A percentile compares a stretch with the other conserved stretches of the same genome.
phyloP scores from a whole-genome alignment of 139 green algal species.

The Monoraphidium neglectum region DNA sequence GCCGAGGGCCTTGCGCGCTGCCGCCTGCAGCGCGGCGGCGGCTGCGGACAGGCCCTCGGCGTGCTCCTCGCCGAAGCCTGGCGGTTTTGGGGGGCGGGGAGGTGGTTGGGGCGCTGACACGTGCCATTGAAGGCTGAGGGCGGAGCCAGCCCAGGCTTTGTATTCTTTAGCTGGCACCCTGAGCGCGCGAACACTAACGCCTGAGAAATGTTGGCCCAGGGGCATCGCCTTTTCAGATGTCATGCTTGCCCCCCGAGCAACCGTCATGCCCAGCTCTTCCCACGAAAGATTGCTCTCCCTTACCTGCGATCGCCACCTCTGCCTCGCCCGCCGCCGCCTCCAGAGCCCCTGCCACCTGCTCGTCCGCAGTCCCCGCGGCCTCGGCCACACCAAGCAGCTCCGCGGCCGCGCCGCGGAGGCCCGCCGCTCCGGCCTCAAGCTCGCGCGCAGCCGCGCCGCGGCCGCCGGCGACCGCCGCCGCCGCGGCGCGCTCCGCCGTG shows the following conservation, averaged over 20 bases:
- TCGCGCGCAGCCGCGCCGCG: conserved; percentile 8
- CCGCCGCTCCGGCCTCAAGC: neutral
- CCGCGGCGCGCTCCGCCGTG: neutral
- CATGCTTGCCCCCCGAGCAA: no score
- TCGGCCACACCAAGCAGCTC: conserved; percentile 7
- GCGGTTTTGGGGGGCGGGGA: no score
- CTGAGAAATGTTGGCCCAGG: no score
- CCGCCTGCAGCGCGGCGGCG: neutral
- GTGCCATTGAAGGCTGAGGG: no score
- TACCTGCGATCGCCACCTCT: neutral
- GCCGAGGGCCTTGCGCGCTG: neutral
- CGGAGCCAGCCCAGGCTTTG: no score
- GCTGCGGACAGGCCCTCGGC: neutral
- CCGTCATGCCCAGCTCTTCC: no score
- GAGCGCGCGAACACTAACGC: no score
- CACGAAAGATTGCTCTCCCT: no score
- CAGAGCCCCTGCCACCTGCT: neutral
- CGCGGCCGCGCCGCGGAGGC: neutral
- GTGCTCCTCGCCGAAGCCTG: conserved; percentile 7
- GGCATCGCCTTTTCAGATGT: no score
- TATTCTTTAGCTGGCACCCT: no score
- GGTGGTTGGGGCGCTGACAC: no score
- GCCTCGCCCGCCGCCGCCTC: neutral
- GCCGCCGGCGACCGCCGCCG: neutral
- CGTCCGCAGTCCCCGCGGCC: conserved; percentile 2